Base-by-base conservation (phyloP, 2,329 filamentous ascomycete genomes). In the Orbilia javanica region DNA sequence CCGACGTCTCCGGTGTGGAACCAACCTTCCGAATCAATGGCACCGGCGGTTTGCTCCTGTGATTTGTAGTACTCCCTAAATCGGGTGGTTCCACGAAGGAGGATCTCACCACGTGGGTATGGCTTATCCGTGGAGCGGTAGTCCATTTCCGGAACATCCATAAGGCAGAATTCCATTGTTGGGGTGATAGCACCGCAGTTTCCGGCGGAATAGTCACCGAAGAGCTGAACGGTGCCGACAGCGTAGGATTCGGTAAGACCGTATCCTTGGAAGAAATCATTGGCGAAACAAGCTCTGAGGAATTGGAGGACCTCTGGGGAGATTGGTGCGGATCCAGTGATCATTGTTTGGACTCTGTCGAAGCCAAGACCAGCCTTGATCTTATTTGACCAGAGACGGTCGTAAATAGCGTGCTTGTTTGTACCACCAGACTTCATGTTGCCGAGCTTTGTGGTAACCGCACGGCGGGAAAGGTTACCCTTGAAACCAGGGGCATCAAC, bases 1-100 rank as follows among this genome's bases (percentile, higher is more conserved):
- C 90, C 93, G 80, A 99, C 95, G 82, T 99, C 96, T 69, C 96
- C 96, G 0, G 94, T 97, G 84, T 92, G 92, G 89, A 99, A 98
- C 96, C 96, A 99, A 79, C 96, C 96, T 80, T 97, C 94, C 34
- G 91, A 86, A 7, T 95, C 93, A 53, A 98, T 87, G 0, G 91
- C 87, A 85, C 96, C 96, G 74, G 87, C 85, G 0, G 95, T 98
- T 87, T 97, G 95, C 79, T 92, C 93, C 0, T 90, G 88, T 84
- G 97, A 96, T 86, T 93, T 93, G 87, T 91, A 95, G 86, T 99
- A 99, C 83, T 93, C 93, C 65, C 86, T 86, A 88, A 98, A 97
- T 68, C 94, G 86, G 79, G 88, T 88, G n/a, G 90, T 89, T 0
- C 94, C 93, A 50, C 95, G 90, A 64, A 98, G 85, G 22, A 97